Evolutionary conservation across 169 alveolate genomes (phyloP).

Genomic region (Plasmodium billcollinsi): DNA sequence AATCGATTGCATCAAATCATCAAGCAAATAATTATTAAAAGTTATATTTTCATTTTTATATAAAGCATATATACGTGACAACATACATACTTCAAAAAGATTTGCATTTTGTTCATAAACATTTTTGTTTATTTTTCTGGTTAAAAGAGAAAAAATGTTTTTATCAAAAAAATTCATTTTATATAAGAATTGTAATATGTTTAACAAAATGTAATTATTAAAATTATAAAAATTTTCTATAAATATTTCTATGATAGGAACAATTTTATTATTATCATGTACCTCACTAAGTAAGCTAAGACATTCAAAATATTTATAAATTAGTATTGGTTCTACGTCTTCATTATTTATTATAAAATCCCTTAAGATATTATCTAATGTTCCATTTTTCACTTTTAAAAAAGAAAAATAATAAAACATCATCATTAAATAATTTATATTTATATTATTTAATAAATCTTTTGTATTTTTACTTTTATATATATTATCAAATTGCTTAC

Average conservation of each 20-base stretch:
- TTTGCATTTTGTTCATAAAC: slow-evolving; percentile 58
- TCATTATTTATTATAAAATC: slow-evolving; percentile 30
- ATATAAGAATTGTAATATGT: slow-evolving; percentile 47
- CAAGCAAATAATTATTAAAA: slow-evolving; percentile 35
- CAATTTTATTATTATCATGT: slow-evolving; percentile 28
- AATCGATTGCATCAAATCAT: slow-evolving; percentile 36
- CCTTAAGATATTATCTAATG: slow-evolving; percentile 23
- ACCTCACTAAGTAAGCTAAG: slow-evolving; percentile 16
- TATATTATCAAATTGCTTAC: slow-evolving; percentile 23
- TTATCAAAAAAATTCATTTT: slow-evolving; percentile 24
- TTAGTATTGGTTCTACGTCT: slow-evolving; percentile 40
- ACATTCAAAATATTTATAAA: slow-evolving; percentile 62
- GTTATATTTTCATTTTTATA: slow-evolving; percentile 70
- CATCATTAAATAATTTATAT: slow-evolving; percentile 34
- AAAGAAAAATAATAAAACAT: slow-evolving; percentile 58
- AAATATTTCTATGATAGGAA: slow-evolving; percentile 33
- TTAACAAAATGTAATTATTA: slow-evolving; percentile 41
- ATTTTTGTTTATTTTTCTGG: slow-evolving; percentile 65
- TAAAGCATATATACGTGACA: slow-evolving; percentile 42
- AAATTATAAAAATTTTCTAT: slow-evolving; percentile 33
- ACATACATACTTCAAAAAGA: slow-evolving; percentile 49
- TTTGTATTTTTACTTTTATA: not conserved
- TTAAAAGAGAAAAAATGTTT: slow-evolving; percentile 28
- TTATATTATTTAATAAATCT: slow-evolving; percentile 10
- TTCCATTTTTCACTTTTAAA: slow-evolving; percentile 49